phyloP scores from a whole-genome alignment of 176 grass and related monocot genomes.

The Cenchrus purpureus region DNA sequence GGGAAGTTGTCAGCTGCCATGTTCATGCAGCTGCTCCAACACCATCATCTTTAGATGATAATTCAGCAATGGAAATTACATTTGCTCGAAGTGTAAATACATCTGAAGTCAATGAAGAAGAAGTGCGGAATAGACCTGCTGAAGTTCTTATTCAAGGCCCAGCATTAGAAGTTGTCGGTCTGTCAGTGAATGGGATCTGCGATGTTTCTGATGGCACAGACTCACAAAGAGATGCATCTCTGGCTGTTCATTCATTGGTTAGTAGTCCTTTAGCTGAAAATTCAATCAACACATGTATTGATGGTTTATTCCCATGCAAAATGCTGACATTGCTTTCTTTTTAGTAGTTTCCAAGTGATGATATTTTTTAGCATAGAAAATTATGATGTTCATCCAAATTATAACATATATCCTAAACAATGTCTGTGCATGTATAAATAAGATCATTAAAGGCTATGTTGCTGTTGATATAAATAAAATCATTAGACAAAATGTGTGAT shows the following conservation, averaged over 20 bases:
- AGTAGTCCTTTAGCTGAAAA: constrained; percentile 29
- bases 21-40: constrained; percentile 27
- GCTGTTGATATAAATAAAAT: no score
- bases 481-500: neutral
- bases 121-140: constrained; percentile 17
- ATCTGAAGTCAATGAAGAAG: constrained; percentile 45
- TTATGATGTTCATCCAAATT: neutral
- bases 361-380: neutral
- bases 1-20: constrained; percentile 35
- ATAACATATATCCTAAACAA: neutral
- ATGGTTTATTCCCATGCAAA: constrained; percentile 1
- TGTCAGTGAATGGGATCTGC: constrained; percentile 29
- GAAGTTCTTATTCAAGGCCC: constrained; percentile 37
- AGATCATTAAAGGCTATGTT: neutral
- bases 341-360: constrained; percentile 3
- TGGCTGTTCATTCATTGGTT: constrained; percentile 36
- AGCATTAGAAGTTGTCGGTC: constrained; percentile 26
- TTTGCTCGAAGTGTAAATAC: constrained; percentile 38
- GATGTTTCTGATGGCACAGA: constrained; percentile 36
- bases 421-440: neutral
- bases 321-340: neutral
- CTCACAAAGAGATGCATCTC: constrained; percentile 33
- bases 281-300: constrained; percentile 43
- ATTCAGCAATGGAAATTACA: constrained; percentile 45
- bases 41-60: constrained; percentile 26